Base-by-base conservation (phyloP, 2,329 filamentous ascomycete genomes). In the Coniochaeta sp. region DNA sequence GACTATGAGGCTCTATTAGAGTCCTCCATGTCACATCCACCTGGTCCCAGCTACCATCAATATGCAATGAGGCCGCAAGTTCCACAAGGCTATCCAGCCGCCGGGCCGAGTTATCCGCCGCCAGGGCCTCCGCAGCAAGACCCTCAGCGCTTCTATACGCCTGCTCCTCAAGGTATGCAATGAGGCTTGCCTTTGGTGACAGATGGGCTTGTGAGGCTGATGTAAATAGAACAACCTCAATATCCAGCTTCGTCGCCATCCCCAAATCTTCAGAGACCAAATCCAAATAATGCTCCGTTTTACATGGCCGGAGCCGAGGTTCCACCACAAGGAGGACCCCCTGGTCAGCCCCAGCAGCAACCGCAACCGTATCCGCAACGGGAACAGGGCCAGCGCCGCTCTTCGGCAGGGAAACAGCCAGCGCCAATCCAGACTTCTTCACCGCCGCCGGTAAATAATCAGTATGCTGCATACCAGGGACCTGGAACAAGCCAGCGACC, bases 1-100 rank as follows among this genome's bases (percentile, higher is more conserved):
- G 95, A 99, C 75, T 99, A 99, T 72, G 95, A 99, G 76, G 88
- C 90, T 33, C 82, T 99, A n/a, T 80, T 99, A 22, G 95, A 99
- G 74, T 89, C 91, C 19, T 98, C 93, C 60, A 98, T 99, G 93
- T 87, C 93, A 1, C 93, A 97, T 67, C 89, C 93, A n/a, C 86
- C 90, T 58, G 89, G 90, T 69, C 85, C 88, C 55, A 85, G 82
- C 65, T 95, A 93, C 71, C 88, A 89, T 67, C 86, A 90, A 66
- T 86, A 86, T 64, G 76, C 79, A 50, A 78, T 85, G 74, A 78
- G 81, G 34, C 81, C 82, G 14, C 76, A 70, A 57, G 69, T 74
- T 24, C 74, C 77, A 24, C 79, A 79, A 62, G 79, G 76, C 6
- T 83, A 82, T 65, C 73, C 54, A 34, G 19, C 31, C 5, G 6